These are phyloP conservation scores for Cryoendolithus antarcticus DNA, from an alignment of 2,329 filamentous ascomycete species.

Conservation along the genomic window DNA sequence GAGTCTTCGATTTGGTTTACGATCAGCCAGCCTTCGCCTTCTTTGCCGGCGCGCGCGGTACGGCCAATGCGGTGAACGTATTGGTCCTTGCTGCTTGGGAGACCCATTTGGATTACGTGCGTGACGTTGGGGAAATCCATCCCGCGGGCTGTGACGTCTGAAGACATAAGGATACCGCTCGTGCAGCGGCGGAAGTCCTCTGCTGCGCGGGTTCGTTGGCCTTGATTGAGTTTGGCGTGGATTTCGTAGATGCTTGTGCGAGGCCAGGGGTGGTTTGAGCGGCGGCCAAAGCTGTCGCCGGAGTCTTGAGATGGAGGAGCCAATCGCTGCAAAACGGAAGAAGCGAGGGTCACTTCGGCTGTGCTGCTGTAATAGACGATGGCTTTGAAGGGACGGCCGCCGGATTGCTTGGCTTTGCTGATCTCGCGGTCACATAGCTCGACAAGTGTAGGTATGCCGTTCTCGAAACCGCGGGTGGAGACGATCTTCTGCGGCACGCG, in stretches of 20 bases:
- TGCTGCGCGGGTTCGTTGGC: constrained; percentile 54
- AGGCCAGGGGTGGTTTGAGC: constrained; percentile 16
- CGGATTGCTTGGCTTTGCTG: constrained; percentile 30
- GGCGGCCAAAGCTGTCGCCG: constrained; percentile 9
- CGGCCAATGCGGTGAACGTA: constrained; percentile 42
- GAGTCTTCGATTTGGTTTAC: constrained; percentile 43
- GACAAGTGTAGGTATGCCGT: constrained; percentile 62
- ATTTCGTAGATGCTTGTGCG: constrained; percentile 46
- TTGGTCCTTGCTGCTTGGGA: constrained; percentile 32
- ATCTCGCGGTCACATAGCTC: constrained; percentile 58
- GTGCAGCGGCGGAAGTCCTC: constrained; percentile 56
- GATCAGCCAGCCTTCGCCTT: constrained; percentile 59
- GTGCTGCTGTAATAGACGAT: constrained; percentile 85
- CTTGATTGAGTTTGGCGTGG: constrained; percentile 66
- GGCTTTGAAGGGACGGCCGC: constrained; percentile 68
- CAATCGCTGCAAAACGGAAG: constrained; percentile 45
- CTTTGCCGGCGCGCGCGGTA: constrained; percentile 54
- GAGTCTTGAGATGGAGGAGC: constrained; percentile 5
- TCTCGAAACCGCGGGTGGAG: constrained; percentile 55
- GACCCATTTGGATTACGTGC: constrained; percentile 40
- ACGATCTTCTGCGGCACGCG: constrained; percentile 71
- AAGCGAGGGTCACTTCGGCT: constrained; percentile 54
- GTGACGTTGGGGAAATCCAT: constrained; percentile 43
- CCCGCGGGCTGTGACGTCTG: constrained; percentile 39
- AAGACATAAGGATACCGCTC: constrained; percentile 42